These are phyloP conservation scores for Suillus placidus DNA, from an alignment of 768 basidiomycete genomes.

Conservation along the genomic window DNA sequence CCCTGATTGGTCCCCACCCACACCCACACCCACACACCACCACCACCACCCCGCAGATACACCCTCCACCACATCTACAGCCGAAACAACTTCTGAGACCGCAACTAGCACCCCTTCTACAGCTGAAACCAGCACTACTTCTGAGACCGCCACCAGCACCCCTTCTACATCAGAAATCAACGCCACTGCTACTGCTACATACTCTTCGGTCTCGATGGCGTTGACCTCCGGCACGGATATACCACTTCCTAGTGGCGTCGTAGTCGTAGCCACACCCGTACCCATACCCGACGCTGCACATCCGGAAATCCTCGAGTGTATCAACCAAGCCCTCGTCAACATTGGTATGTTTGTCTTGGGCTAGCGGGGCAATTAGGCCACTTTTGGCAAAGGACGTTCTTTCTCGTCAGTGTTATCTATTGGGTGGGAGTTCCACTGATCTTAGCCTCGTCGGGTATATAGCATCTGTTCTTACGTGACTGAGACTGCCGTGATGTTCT, in stretches of 20 bases:
- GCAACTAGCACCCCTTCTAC: background rate
- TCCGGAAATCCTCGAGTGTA: background rate
- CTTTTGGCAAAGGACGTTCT: background rate
- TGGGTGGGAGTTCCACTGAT: background rate
- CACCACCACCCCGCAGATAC: background rate
- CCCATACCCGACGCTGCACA: background rate
- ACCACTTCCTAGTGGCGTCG: background rate
- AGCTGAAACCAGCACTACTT: background rate
- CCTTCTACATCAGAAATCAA: background rate
- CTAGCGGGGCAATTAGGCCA: constrained; percentile 1
- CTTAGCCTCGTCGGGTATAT: background rate
- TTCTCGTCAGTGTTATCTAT: background rate
- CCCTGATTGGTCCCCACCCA: background rate
- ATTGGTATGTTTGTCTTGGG: background rate
- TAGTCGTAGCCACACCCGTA: background rate
- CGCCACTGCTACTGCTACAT: background rate
- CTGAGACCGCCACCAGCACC: background rate
- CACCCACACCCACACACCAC: background rate
- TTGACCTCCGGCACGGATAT: background rate
- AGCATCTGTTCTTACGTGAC: background rate
- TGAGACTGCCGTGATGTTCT: constrained; percentile 1
- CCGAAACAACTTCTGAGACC: background rate
- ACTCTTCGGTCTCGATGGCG: background rate
- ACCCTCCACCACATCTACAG: background rate
- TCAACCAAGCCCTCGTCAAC: background rate